A percentile compares a stretch with the other conserved stretches of the same genome.
Evolutionary conservation across 768 basidiomycete genomes (phyloP).

Genomic region (Cystofilobasidium bisporidii): DNA sequence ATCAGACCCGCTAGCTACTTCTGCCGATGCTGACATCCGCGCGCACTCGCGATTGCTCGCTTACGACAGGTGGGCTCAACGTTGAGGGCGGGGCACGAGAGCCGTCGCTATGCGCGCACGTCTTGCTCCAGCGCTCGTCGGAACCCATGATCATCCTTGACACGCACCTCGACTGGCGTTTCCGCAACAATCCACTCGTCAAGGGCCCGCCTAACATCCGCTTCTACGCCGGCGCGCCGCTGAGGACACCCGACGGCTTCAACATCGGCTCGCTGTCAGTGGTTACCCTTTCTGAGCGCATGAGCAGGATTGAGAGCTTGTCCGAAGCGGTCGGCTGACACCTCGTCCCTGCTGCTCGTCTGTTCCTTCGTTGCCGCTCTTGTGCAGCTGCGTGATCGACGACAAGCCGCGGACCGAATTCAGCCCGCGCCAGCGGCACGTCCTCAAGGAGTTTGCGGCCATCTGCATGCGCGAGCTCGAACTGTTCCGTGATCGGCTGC

Average conservation of each 20-base stretch:
- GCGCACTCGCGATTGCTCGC: too few species aligned
- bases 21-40: too few species aligned
- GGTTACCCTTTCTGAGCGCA: background rate
- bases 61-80: conserved; percentile 3
- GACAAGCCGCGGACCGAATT: conserved; percentile 75
- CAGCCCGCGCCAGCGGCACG: conserved; percentile 76
- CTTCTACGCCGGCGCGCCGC: conserved; percentile 66
- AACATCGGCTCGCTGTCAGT: conserved; percentile 43
- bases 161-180: conserved; percentile 73
- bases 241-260: conserved; percentile 78
- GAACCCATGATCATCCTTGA: conserved; percentile 83
- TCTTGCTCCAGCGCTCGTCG: conserved; percentile 67
- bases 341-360: background rate
- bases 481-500: conserved; percentile 89
- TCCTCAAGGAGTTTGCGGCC: conserved; percentile 90
- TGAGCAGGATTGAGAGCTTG: too few species aligned
- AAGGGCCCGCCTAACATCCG: conserved; percentile 57
- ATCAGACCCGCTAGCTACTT: background rate
- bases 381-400: conserved; percentile 64
- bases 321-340: background rate
- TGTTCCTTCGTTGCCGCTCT: background rate
- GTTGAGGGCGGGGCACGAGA: conserved; percentile 45
- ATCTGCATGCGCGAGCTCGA: conserved; percentile 94
- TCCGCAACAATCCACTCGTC: conserved; percentile 68
- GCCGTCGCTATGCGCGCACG: conserved; percentile 71